These are phyloP conservation scores for Epichloe elymi DNA, from an alignment of 2,329 filamentous ascomycete species.

Conservation along the genomic window DNA sequence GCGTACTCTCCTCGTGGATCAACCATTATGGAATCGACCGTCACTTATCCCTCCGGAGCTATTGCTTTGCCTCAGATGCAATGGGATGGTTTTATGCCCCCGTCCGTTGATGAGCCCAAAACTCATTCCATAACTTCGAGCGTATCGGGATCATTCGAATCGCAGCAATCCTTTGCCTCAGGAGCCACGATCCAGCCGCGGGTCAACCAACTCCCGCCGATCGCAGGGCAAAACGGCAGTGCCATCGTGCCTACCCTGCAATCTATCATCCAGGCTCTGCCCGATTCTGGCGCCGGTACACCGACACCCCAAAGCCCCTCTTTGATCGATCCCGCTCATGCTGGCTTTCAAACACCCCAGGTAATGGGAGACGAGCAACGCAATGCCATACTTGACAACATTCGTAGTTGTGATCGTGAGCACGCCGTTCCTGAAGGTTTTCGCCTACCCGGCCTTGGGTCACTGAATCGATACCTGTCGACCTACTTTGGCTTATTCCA, in stretches of 20 bases:
- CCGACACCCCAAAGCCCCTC: conserved; percentile 64
- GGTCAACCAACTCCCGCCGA: conserved; percentile 50
- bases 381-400: conserved; percentile 72
- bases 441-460: conserved; percentile 66
- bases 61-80: conserved; percentile 77
- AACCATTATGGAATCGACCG: conserved; percentile 62
- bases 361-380: conserved; percentile 75
- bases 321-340: conserved; percentile 53
- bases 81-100: conserved; percentile 80
- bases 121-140: conserved; percentile 60
- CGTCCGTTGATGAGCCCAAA: conserved; percentile 56
- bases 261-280: conserved; percentile 59
- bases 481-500: conserved; percentile 98
- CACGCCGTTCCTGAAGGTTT: conserved; percentile 78
- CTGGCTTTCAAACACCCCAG: conserved; percentile 60
- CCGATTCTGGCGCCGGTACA: conserved; percentile 55
- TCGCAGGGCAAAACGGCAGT: conserved; percentile 50
- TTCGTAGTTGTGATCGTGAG: conserved; percentile 68
- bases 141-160: conserved; percentile 53
- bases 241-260: conserved; percentile 52
- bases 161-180: conserved; percentile 48
- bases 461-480: conserved; percentile 81
- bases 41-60: conserved; percentile 63
- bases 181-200: conserved; percentile 43
- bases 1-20: conserved; percentile 60